Evolutionary conservation across 192 early-diverging fungal species (phyloP).

Genomic region (Helicostylum pulchrum): DNA sequence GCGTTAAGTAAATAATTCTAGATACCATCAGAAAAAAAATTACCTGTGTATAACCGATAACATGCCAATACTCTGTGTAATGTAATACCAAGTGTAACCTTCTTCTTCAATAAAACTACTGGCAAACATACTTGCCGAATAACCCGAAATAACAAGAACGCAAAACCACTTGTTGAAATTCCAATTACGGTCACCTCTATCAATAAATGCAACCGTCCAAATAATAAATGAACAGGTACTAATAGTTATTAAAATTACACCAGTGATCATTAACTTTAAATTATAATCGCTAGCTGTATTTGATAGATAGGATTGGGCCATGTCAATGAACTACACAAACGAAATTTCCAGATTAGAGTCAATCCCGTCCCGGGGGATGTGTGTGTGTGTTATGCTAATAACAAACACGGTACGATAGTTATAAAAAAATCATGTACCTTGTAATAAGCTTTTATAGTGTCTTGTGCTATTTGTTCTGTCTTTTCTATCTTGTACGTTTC

Average conservation of each 20-base stretch:
- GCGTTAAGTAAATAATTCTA: background rate
- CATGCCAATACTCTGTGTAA: conserved; percentile 59
- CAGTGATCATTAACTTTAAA: conserved; percentile 23
- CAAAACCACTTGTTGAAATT: background rate
- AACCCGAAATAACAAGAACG: conserved; percentile 38
- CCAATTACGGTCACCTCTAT: conserved; percentile 1
- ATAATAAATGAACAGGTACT: background rate
- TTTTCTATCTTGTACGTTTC: background rate
- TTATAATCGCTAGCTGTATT: conserved; percentile 33
- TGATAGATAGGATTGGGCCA: conserved; percentile 15
- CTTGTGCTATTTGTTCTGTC: conserved; percentile 2
- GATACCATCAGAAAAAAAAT: background rate
- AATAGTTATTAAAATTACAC: conserved; percentile 15
- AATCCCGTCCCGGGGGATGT: too few species aligned
- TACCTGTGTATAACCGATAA: conserved; percentile 43
- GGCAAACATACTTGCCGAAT: conserved; percentile 54
- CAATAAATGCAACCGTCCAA: background rate
- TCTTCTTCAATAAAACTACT: conserved; percentile 78
- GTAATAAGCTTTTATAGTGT: conserved; percentile 17
- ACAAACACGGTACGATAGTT: background rate
- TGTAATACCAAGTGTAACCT: conserved; percentile 72
- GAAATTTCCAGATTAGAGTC: conserved; percentile 6
- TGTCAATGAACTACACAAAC: conserved; percentile 26
- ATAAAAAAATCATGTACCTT: conserved; percentile 1
- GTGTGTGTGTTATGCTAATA: too few species aligned